Base-by-base conservation (phyloP, 2,329 filamentous ascomycete species). In the Colletotrichum incanum region DNA sequence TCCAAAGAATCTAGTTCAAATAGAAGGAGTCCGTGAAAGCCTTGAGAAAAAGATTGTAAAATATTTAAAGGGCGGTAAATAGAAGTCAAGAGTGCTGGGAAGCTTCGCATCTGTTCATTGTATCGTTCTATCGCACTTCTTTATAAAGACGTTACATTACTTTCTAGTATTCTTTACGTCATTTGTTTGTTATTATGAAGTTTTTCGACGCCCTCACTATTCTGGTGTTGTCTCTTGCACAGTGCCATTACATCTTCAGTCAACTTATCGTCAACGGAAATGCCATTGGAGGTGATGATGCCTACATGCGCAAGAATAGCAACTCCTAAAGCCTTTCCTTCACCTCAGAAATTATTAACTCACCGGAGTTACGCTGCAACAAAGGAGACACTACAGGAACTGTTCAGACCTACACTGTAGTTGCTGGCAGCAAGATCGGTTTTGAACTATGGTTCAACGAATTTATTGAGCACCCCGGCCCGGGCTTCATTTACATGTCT, bases 161-260 rank as follows among this genome's bases (percentile, higher is more conserved):
- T 5, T 28, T 14, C 16, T 8, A 2, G 9, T 26, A 0, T 16
- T 12, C n/a, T 6, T 3, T 5, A 28, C 6, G 11, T 5, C 9
- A 5, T 16, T 12, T 8, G 12, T 28, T n/a, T n/a, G 8, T 26
- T 11, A 28, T 0, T 4, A 50, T 50, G 47, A 50, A 14, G 47
- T 12, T 50, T n/a, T 50, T 23, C 23, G 23, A 1, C 12, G 23
- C 9, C 12, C 23, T 50, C 23, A 23, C 47, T 12, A 12, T 28
- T 18, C 47, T 50, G 23, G 63, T 18, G 3, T 12, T 31, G 20
- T 26, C 49, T 20, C 12, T 58, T 1, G 63, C 34, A 23, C 41
- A 65, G 7, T 70, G 73, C 47, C 73, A 77, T 61, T 76, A 76
- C 73, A 75, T 71, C 68, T 76, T 76, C 56, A 67, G 69, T 56